phyloP scores from a whole-genome alignment of 2,329 filamentous ascomycete genomes.

The Coniochaeta prunicola region DNA sequence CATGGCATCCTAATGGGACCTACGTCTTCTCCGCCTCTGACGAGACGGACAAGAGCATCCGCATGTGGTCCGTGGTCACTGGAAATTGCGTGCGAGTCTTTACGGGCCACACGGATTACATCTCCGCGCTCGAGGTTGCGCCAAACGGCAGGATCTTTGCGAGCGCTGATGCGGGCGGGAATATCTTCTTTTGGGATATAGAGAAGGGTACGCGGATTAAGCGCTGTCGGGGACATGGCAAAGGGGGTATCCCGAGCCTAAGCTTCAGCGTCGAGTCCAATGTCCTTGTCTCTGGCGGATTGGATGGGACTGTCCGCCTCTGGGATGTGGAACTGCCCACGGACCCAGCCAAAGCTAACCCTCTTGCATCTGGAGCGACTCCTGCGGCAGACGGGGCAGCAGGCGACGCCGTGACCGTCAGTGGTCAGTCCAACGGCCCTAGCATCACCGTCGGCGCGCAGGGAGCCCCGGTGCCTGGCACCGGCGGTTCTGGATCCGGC shows the following conservation, averaged over 20 bases:
- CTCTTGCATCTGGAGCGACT: conserved; percentile 12
- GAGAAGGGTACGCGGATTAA: conserved; percentile 81
- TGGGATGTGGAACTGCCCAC: conserved; percentile 82
- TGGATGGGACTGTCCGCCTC: conserved; percentile 85
- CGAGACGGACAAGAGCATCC: conserved; percentile 78
- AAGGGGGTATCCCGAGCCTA: conserved; percentile 88
- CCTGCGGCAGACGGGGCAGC: conserved; percentile 19
- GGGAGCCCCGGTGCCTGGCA: conserved; percentile 33
- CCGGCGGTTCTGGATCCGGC: conserved; percentile 21
- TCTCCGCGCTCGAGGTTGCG: conserved; percentile 77
- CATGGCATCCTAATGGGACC: conserved; percentile 89
- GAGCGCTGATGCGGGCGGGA: conserved; percentile 79
- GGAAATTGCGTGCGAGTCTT: conserved; percentile 87
- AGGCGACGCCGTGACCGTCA: conserved; percentile 32
- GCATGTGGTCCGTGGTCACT: conserved; percentile 93
- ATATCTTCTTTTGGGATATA: conserved; percentile 92
- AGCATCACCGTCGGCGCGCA: conserved; percentile 34
- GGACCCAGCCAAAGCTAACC: conserved; percentile 52
- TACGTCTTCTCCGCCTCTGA: conserved; percentile 92
- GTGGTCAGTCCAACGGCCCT: conserved; percentile 20
- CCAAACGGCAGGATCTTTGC: conserved; percentile 88
- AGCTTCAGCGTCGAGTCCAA: conserved; percentile 91
- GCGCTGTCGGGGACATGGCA: conserved; percentile 86
- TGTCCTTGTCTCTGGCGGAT: conserved; percentile 81
- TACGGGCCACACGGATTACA: conserved; percentile 81